Evolutionary conservation across 805 yeast species (phyloP).

Genomic region (Candida manassasensis): DNA sequence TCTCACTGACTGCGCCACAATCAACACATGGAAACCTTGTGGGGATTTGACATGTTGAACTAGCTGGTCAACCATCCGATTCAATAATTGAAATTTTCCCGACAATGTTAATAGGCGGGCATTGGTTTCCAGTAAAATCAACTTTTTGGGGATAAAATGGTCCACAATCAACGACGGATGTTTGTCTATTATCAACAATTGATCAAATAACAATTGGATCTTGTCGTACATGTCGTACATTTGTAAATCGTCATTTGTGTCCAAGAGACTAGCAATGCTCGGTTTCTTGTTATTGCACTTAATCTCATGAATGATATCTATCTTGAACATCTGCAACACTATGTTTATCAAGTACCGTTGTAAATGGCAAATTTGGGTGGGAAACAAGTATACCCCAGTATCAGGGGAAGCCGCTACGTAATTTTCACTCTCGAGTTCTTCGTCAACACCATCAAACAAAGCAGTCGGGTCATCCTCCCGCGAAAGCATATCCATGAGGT

Average conservation of each 20-base stretch:
- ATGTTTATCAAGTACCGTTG: constrained; percentile 34
- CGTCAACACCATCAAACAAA: constrained; percentile 8
- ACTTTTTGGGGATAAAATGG: constrained; percentile 70
- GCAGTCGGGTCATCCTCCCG: constrained; percentile 29
- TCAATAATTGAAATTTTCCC: constrained; percentile 56
- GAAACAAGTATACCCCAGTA: constrained; percentile 27
- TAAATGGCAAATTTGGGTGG: constrained; percentile 28
- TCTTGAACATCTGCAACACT: constrained; percentile 24
- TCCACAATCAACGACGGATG: constrained; percentile 73
- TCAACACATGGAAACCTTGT: constrained; percentile 20
- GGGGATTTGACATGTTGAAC: constrained; percentile 14
- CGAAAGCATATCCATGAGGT: constrained; percentile 36
- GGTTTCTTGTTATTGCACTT: constrained; percentile 21
- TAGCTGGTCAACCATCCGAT: constrained; percentile 40
- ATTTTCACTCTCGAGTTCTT: constrained; percentile 1
- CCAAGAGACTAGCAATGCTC: constrained; percentile 35
- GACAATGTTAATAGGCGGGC: constrained; percentile 49
- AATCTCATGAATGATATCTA: constrained; percentile 21
- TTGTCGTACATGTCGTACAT: constrained; percentile 21
- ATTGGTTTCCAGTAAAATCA: constrained; percentile 61
- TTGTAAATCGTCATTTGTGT: constrained; percentile 11
- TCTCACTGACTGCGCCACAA: constrained; percentile 58
- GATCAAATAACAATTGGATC: constrained; percentile 40
- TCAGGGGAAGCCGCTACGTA: neutral
- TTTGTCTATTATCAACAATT: constrained; percentile 46